Evolutionary conservation across 2,329 filamentous ascomycete genomes (phyloP), one percentile per base, ranked within the genome.

Genomic region (Fusarium cyanostomum): DNA sequence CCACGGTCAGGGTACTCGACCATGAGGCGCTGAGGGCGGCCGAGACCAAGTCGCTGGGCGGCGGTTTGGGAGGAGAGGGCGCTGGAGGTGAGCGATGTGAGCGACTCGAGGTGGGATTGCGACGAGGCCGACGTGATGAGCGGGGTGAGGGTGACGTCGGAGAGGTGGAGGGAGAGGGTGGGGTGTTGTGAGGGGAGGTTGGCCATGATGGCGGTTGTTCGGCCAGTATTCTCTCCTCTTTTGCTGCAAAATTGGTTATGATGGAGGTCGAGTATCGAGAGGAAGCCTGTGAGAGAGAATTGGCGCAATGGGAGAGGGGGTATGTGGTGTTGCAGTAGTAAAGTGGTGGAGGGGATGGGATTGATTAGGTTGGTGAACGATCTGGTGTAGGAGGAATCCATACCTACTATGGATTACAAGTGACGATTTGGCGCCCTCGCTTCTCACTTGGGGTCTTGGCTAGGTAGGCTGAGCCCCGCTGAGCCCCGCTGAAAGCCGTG

Each of bases 81-180:
- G 45, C 81, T 80, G 41, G 80, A 79, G 28, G 85, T 80, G 37
- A 88, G 80, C 5, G 78, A 72, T 7, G 82, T 80, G 48, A 89
- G 80, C n/a, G 83, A 78, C 48, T 81, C 77, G 56, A 81, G 78
- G 52, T 81, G 79, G 7, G 74, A 72, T 50, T 74, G 74, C 18
- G 78, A 77, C 49, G 75, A 76, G 55, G 82, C 80, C 26, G 83
- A 85, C 16, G 82, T 83, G 70, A 88, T 80, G 64, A 89, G 80
- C 28, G 86, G 84, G 5, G 83, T 85, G 64, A 86, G 80, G 58
- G 82, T 76, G 57, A 80, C 76, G 78, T 88, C 86, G 64, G 83
- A 80, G 57, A 88, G 81, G 78, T 86, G 83, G 60, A 86, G 78
- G 65, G 82, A 78, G 50, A 86, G 79, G 56, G 77, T 73, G 31